Base-by-base conservation (phyloP, 2,329 filamentous ascomycete species). In the Penicillium sp. region DNA sequence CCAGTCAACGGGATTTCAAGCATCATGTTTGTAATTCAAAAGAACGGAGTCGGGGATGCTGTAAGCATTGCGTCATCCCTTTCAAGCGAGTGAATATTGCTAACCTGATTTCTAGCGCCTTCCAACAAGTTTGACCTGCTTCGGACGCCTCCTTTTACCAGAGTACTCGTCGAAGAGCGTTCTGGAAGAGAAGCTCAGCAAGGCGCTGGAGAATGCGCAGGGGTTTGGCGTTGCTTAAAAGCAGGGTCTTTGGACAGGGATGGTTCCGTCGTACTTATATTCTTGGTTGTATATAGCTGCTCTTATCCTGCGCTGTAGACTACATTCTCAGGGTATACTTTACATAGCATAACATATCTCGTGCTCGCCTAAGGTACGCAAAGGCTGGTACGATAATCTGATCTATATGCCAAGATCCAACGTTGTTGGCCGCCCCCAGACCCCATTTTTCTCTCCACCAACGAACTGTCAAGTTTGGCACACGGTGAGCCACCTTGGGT, bases 81-180 rank as follows among this genome's bases (percentile, higher is more conserved):
- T 7, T 17, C 11, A 30, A 30, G 26, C 48, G n/a, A 31, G n/a
- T 45, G 38, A 29, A 23, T n/a, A 7, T 52, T 19, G 26, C 56
- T 58, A 46, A 58, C 38, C 17, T 41, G 15, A 17, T 13, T 31
- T 63, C 45, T 59, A 79, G 76, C 74, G 81, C 67, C 75, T 99
- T 69, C 95, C 95, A 3, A 96, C 91, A 5, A 94, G 92, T 64
- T 90, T 93, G 71, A 99, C 95, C 0, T 99, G 95, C 77, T 98
- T 97, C 79, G 92, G 94, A 1, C 93, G 91, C 52, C 78, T 99
- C 50, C 79, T 96, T 66, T 76, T 99, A 64, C 95, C 95, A 1
- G 89, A 93, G 77, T 99, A 98, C 76, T 84, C 80, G 58, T 86
- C 86, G 45, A 86, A 83, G 72, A 88, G 90, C 62, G 86, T 91